Base-by-base conservation (phyloP, 108 stramenopile species). In the Hondaea fermentalgiana region DNA sequence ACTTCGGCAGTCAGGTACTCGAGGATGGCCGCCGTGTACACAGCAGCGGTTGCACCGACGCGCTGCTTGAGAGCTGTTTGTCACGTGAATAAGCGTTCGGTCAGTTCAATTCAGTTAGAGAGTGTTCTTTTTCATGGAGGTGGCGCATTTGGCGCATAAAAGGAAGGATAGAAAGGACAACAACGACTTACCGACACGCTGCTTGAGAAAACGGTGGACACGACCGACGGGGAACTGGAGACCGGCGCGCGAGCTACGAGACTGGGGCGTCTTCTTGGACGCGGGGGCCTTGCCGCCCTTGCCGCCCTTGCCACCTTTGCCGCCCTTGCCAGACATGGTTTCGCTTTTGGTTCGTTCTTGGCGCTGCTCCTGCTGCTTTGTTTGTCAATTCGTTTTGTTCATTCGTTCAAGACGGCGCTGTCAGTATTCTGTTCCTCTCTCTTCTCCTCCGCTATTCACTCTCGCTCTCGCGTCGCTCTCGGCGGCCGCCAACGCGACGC, bases 201-300 rank as follows among this genome's bases (percentile, higher is more conserved):
- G 92, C 95, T 99, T 99, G 89, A 99, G 92, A 94, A 98, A 99
- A 92, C 99, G 95, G 90, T 99, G 99, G 59, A 99, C 97, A 95
- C 99, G 97, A 89, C 99, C 99, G 42, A 99, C 99, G 14, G 99
- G 99, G 93, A 99, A 99, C 95, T 93, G 93, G 59, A 99, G 95
- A 72, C 99, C 99, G 59, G 99, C 99, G 94, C 98, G 97, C 89
- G 95, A 95, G 42, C 97, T 98, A 89, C 98, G 95, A 17, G 98
- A 98, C 91, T 98, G 97, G 53, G 99, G 99, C 35, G 98, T 96
- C 93, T 98, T 99, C 95, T 99, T 99, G 89, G 95, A 92, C 72
- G 98, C 97, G 21, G 99, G 97, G 89, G 97, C 97, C 91, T 99
- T 99, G 76, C 98, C 98, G 51, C 98, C 99, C 97, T 99, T 99